phyloP scores from a whole-genome alignment of 2,329 filamentous ascomycete species.

The Dactylonectria macrodidyma region DNA sequence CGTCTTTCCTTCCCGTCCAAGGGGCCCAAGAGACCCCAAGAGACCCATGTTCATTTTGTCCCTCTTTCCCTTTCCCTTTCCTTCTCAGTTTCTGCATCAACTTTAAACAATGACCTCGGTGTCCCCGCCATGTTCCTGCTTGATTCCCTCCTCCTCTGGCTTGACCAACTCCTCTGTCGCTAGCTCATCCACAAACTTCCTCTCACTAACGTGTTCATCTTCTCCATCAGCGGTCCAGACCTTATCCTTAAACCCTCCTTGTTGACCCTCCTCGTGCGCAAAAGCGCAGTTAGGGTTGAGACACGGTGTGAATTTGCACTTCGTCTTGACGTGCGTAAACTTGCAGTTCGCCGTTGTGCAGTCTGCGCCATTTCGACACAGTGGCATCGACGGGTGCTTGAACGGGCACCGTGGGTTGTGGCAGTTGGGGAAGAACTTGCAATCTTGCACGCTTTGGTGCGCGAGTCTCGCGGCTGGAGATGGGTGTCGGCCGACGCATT shows the following conservation, averaged over 20 bases:
- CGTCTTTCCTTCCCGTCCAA: conserved; percentile 28
- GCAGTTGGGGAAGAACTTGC: conserved; percentile 93
- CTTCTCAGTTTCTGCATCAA: conserved; percentile 30
- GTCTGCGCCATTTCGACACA: conserved; percentile 92
- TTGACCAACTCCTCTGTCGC: conserved; percentile 81
- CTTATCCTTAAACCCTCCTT: conserved; percentile 87
- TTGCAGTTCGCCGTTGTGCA: conserved; percentile 88
- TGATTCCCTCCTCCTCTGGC: conserved; percentile 62
- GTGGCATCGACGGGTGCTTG: conserved; percentile 87
- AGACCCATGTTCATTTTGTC: conserved; percentile 33
- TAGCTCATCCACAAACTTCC: conserved; percentile 85
- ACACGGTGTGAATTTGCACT: conserved; percentile 94
- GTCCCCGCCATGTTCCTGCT: conserved; percentile 58
- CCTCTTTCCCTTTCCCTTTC: conserved; percentile 35
- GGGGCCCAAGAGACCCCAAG: conserved; percentile 28
- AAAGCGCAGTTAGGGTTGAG: conserved; percentile 90
- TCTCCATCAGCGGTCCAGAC: conserved; percentile 82
- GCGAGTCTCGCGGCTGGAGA: conserved; percentile 86
- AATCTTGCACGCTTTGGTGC: conserved; percentile 87
- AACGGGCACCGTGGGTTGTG: conserved; percentile 91
- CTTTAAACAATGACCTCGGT: conserved; percentile 56
- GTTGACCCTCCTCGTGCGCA: conserved; percentile 92
- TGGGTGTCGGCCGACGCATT: conserved; percentile 92
- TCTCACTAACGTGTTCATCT: conserved; percentile 83
- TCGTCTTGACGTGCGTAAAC: conserved; percentile 87